These are phyloP conservation scores for Phytophthora cryptogea DNA, from an alignment of 352 stramenopile species.

Conservation along the genomic window DNA sequence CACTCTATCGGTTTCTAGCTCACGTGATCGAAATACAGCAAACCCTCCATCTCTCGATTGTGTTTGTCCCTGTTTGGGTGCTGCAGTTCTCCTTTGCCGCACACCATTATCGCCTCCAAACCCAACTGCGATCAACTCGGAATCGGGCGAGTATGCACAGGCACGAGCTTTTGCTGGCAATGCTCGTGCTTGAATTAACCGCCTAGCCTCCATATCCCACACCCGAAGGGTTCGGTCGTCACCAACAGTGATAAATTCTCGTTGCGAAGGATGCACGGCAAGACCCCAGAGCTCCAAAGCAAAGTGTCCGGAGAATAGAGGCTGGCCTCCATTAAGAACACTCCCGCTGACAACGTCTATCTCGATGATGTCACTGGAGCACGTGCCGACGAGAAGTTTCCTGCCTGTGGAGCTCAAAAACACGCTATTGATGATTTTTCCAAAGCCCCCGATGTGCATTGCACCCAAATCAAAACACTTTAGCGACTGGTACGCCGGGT, in stretches of 20 bases:
- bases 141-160: slow-evolving; percentile 89
- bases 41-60: slow-evolving; percentile 55
- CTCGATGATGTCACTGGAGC: slow-evolving; percentile 89
- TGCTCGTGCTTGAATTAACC: slow-evolving; percentile 41
- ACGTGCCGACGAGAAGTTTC: slow-evolving; percentile 83
- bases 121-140: slow-evolving; percentile 82
- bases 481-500: slow-evolving; percentile 64
- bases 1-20: slow-evolving; percentile 28
- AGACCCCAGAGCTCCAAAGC: slow-evolving; percentile 81
- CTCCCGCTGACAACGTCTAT: slow-evolving; percentile 46
- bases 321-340: slow-evolving; percentile 41
- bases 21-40: slow-evolving; percentile 35
- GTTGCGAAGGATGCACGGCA: slow-evolving; percentile 65
- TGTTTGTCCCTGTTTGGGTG: slow-evolving; percentile 23
- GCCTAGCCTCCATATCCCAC: slow-evolving; percentile 78
- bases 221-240: slow-evolving; percentile 84
- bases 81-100: slow-evolving; percentile 34
- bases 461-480: slow-evolving; percentile 63
- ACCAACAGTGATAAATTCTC: slow-evolving; percentile 70
- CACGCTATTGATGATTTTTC: slow-evolving; percentile 49
- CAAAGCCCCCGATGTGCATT: slow-evolving; percentile 42
- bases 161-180: slow-evolving; percentile 64
- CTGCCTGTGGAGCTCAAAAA: slow-evolving; percentile 45
- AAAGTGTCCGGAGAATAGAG: slow-evolving; percentile 71
- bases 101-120: slow-evolving; percentile 66